Percentiles rank a stretch among this genome's conserved stretches.
These are phyloP conservation scores for Aspergillus oerlinghausenensis DNA, from an alignment of 2,329 filamentous ascomycete genomes.

Conservation along the genomic window DNA sequence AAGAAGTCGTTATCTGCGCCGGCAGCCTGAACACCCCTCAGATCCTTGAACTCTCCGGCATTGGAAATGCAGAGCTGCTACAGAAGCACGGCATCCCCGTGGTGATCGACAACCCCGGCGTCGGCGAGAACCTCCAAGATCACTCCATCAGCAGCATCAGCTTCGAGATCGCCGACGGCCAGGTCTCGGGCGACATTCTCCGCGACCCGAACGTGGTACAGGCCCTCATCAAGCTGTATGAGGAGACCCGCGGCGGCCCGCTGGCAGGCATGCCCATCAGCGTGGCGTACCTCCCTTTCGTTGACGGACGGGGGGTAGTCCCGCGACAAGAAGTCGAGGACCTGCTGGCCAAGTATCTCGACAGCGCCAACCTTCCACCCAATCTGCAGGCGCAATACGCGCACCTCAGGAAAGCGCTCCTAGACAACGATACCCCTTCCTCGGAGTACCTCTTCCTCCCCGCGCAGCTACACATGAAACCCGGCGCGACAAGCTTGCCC, in stretches of 20 bases:
- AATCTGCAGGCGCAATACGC: constrained; percentile 9
- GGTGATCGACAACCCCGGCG: constrained; percentile 41
- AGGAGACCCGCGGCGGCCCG: constrained; percentile 18
- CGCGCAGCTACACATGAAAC: constrained; percentile 13
- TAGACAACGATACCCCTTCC: constrained; percentile 5
- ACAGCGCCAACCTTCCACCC: neutral
- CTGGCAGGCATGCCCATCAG: constrained; percentile 21
- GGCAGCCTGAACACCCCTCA: constrained; percentile 56
- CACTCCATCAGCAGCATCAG: constrained; percentile 35
- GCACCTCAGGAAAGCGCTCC: constrained; percentile 11
- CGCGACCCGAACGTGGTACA: constrained; percentile 18
- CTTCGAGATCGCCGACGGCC: constrained; percentile 18
- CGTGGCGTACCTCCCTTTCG: constrained; percentile 22
- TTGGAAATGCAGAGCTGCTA: constrained; percentile 48
- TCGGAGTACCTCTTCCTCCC: constrained; percentile 13
- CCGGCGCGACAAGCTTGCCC: constrained; percentile 9
- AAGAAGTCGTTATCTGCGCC: constrained; percentile 57
- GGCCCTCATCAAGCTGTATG: constrained; percentile 18
- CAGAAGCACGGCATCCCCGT: constrained; percentile 38
- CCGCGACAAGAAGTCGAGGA: constrained; percentile 3
- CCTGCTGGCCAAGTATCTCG: constrained; percentile 2
- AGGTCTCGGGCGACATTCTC: constrained; percentile 21
- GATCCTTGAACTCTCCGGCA: constrained; percentile 57
- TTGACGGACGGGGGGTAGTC: constrained; percentile 17
- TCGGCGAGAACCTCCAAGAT: constrained; percentile 51